A percentile compares a stretch with the other conserved stretches of the same genome.
These are phyloP conservation scores for Suillus americanus DNA, from an alignment of 768 basidiomycete species.

Conservation along the genomic window DNA sequence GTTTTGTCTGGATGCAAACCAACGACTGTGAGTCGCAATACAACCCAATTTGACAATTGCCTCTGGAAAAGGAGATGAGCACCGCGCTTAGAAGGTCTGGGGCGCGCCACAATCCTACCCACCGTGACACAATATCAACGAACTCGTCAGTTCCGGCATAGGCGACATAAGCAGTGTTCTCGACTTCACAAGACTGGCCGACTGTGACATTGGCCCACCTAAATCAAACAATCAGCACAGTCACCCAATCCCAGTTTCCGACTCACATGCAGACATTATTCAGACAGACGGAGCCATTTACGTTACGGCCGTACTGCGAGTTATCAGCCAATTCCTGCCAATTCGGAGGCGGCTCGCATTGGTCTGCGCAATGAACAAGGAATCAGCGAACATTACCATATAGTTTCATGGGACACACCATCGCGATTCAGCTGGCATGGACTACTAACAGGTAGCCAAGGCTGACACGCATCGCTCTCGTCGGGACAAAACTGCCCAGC, in stretches of 20 bases:
- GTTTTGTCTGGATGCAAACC: conserved; percentile 60
- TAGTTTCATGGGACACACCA: conserved; percentile 43
- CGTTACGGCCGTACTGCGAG: conserved; percentile 65
- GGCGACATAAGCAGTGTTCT: conserved; percentile 79
- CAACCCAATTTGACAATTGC: conserved; percentile 68
- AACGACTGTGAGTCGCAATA: conserved; percentile 70
- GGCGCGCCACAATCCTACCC: conserved; percentile 13
- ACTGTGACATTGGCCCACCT: conserved; percentile 81
- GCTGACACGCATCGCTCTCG: conserved; percentile 70
- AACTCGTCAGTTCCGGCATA: conserved; percentile 61
- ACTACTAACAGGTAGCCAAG: conserved; percentile 57
- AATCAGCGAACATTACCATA: conserved; percentile 1
- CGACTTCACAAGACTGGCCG: conserved; percentile 61
- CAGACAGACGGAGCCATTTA: conserved; percentile 83
- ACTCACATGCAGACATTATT: conserved; percentile 81
- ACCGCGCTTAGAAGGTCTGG: background rate
- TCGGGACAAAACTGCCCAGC: conserved; percentile 78
- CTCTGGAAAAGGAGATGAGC: conserved; percentile 37
- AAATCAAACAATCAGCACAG: conserved; percentile 5
- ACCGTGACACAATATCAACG: conserved; percentile 83
- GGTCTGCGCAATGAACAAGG: conserved; percentile 47
- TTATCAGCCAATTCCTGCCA: conserved; percentile 60
- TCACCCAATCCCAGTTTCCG: background rate
- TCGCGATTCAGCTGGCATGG: conserved; percentile 86
- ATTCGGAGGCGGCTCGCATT: conserved; percentile 73